phyloP scores from a whole-genome alignment of 768 basidiomycete species.

The Daedaleopsis nitida region DNA sequence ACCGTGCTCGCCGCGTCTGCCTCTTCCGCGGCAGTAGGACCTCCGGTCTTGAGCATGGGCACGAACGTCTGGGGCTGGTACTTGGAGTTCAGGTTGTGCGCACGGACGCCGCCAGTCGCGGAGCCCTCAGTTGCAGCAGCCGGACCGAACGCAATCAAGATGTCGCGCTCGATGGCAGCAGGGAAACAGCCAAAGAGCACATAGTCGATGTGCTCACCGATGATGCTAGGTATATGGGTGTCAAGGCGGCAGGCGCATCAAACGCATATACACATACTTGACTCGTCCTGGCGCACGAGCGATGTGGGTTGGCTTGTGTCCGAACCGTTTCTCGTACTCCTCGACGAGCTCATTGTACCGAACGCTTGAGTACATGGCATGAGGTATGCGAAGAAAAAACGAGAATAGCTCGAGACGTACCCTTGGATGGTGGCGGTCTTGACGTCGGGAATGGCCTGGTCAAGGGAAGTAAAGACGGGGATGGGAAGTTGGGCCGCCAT shows the following conservation, averaged over 20 bases:
- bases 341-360: slow-evolving; percentile 64
- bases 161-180: slow-evolving; percentile 82
- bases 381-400: neutral
- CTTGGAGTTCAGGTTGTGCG: slow-evolving; percentile 61
- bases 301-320: slow-evolving; percentile 67
- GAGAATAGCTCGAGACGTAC: neutral
- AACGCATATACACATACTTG: slow-evolving; percentile 50
- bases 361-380: slow-evolving; percentile 29
- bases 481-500: slow-evolving; percentile 63
- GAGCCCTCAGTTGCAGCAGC: slow-evolving; percentile 17
- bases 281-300: slow-evolving; percentile 80
- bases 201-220: slow-evolving; percentile 86
- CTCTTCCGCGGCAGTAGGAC: slow-evolving; percentile 30
- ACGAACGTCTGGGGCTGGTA: slow-evolving; percentile 63
- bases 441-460: slow-evolving; percentile 54
- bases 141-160: slow-evolving; percentile 75
- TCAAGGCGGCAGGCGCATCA: neutral
- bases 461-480: slow-evolving; percentile 61
- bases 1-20: slow-evolving; percentile 37
- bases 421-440: slow-evolving; percentile 58
- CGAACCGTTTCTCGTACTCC: slow-evolving; percentile 66
- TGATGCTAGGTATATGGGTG: slow-evolving; percentile 17
- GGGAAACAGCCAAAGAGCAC: slow-evolving; percentile 83
- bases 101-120: slow-evolving; percentile 54
- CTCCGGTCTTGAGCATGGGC: slow-evolving; percentile 41